Evolutionary conservation across 805 yeast genomes (phyloP).

Genomic region (Brettanomyces naardenensis): DNA sequence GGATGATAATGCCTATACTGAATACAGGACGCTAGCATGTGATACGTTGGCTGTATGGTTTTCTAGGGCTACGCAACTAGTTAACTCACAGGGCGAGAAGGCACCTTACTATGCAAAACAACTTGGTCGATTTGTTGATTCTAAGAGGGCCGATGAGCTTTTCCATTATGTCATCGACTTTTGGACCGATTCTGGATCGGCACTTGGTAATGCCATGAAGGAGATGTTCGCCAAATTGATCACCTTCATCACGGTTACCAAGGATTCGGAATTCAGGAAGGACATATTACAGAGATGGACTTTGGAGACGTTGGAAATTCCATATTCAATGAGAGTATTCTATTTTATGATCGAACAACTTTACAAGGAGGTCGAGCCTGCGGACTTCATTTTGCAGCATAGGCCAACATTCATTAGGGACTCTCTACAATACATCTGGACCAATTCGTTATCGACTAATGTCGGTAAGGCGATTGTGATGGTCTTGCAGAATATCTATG

Average conservation of each 20-base stretch:
- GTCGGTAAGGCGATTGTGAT: conserved; percentile 49
- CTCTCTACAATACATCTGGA: conserved; percentile 43
- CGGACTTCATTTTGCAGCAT: conserved; percentile 29
- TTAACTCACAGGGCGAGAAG: not conserved
- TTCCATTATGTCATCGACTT: conserved; percentile 54
- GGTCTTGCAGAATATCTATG: conserved; percentile 29
- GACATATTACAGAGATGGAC: conserved; percentile 36
- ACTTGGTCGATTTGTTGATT: conserved; percentile 7
- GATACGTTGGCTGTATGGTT: conserved; percentile 65
- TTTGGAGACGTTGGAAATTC: conserved; percentile 31
- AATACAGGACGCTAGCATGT: conserved; percentile 34
- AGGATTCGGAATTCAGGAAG: conserved; percentile 4
- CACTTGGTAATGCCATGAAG: conserved; percentile 60
- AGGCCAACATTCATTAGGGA: conserved; percentile 39
- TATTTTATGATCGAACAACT: conserved; percentile 55
- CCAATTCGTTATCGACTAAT: conserved; percentile 59
- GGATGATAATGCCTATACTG: conserved; percentile 16
- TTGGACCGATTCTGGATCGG: conserved; percentile 65
- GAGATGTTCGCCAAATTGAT: conserved; percentile 53
- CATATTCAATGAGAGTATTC: conserved; percentile 48
- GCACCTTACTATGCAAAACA: not conserved
- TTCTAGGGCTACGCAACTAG: conserved; percentile 41
- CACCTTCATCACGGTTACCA: conserved; percentile 20
- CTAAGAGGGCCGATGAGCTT: conserved; percentile 23
- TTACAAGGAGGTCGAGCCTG: conserved; percentile 37